Conservation (phyloP, 2,329 filamentous ascomycete species). For the Cyclaneusma minus region DNA sequence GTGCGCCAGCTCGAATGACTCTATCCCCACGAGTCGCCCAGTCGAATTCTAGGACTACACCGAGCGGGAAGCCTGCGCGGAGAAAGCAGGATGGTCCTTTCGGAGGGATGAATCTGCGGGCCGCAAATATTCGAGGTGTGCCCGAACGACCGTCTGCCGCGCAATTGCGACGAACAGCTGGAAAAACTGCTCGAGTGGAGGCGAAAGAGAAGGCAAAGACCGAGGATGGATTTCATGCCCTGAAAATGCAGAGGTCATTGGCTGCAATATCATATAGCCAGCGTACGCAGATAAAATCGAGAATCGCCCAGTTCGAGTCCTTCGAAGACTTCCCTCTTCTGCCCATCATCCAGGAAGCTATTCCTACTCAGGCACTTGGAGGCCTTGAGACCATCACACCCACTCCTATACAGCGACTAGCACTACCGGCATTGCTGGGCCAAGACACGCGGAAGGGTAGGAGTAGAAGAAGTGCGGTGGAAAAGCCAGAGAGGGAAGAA, state of each 20-base stretch:
- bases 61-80: conserved; percentile 19
- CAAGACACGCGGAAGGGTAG: conserved; percentile 26
- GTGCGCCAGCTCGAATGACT: conserved; percentile 31
- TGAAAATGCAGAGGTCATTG: conserved; percentile 85
- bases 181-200: conserved; percentile 7
- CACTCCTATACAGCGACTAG: conserved; percentile 78
- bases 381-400: conserved; percentile 62
- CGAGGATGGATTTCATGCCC: conserved; percentile 44
- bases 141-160: conserved; percentile 19
- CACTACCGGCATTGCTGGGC: conserved; percentile 67
- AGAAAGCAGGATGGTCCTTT: conserved; percentile 35
- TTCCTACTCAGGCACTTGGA: conserved; percentile 58
- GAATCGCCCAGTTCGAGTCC: conserved; percentile 51
- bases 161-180: conserved; percentile 1
- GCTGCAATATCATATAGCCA: conserved; percentile 62
- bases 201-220: conserved; percentile 25
- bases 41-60: conserved; percentile 8
- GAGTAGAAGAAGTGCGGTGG: conserved; percentile 16
- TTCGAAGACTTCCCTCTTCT: conserved; percentile 74
- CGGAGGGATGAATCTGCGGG: conserved; percentile 40
- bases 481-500: conserved; percentile 26
- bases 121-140: conserved; percentile 26
- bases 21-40: conserved; percentile 28
- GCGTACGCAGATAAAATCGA: conserved; percentile 32
- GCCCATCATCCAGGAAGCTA: conserved; percentile 52